A percentile compares a stretch with the other conserved stretches of the same genome.
These are phyloP conservation scores for Russula brevipes DNA, from an alignment of 768 basidiomycete genomes.

Conservation along the genomic window DNA sequence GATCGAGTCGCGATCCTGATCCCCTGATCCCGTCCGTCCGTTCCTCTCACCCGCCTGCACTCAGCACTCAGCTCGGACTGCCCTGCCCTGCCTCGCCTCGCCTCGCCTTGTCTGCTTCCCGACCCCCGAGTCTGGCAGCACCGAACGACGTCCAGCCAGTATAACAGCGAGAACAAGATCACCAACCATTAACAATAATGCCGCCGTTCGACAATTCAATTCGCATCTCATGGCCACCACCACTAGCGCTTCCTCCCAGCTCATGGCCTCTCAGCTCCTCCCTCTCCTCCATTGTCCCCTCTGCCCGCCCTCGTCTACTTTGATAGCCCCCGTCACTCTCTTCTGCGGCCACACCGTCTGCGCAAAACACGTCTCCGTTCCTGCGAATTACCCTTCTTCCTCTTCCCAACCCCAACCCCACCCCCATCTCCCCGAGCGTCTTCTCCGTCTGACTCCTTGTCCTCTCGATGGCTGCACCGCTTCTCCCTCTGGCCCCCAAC, in stretches of 20 bases:
- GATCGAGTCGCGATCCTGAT: slow-evolving; percentile 19
- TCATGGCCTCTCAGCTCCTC: slow-evolving; percentile 28
- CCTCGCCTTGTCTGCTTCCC: background rate
- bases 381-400: slow-evolving; percentile 11
- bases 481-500: slow-evolving; percentile 22
- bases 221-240: slow-evolving; percentile 13
- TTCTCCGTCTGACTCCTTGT: slow-evolving; percentile 27
- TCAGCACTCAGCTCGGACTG: background rate
- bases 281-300: slow-evolving; percentile 49
- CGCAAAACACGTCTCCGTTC: slow-evolving; percentile 32
- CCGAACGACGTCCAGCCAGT: background rate
- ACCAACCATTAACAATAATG: slow-evolving; percentile 18
- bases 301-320: slow-evolving; percentile 39
- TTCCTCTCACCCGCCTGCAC: background rate
- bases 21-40: background rate
- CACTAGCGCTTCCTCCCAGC: slow-evolving; percentile 1
- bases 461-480: slow-evolving; percentile 36
- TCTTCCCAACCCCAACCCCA: slow-evolving; percentile 26
- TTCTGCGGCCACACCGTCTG: slow-evolving; percentile 85
- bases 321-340: slow-evolving; percentile 51
- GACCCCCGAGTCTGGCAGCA: background rate
- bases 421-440: background rate
- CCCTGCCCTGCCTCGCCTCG: background rate
- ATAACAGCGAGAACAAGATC: slow-evolving; percentile 9
- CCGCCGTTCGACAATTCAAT: slow-evolving; percentile 9